Percentiles rank a stretch among this genome's conserved stretches.
Conservation (phyloP, 2,329 filamentous ascomycete genomes). For the Diaporthe aspalathi region DNA sequence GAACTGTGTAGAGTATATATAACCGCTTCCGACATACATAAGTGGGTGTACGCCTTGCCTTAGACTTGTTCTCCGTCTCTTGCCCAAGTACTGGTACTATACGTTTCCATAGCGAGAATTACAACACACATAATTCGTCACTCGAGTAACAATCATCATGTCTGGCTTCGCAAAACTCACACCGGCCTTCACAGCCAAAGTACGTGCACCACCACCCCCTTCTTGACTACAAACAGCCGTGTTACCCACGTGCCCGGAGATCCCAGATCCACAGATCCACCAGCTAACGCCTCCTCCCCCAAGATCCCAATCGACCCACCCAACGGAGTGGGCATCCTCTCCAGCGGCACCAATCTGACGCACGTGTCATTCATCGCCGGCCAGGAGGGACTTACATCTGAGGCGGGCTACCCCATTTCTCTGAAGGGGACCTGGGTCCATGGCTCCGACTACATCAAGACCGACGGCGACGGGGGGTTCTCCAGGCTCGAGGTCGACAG, state of each 20-base stretch:
- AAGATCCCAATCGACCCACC: conserved; percentile 48
- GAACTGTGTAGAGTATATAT: background rate
- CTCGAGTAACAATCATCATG: conserved; percentile 43
- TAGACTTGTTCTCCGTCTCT: too few relatives aligned
- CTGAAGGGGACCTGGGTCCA: conserved; percentile 53
- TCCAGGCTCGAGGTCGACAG: conserved; percentile 55
- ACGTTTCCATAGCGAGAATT: background rate
- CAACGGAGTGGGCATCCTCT: conserved; percentile 45
- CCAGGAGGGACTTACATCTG: conserved; percentile 49
- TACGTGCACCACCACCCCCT: conserved; percentile 40
- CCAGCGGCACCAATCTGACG: conserved; percentile 46
- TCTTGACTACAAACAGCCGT: background rate
- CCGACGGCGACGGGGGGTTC: conserved; percentile 50
- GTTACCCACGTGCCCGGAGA: conserved; percentile 4
- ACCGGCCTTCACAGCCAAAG: conserved; percentile 54
- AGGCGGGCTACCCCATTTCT: conserved; percentile 51
- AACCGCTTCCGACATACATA: background rate
- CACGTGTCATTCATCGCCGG: conserved; percentile 46
- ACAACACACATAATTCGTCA: background rate
- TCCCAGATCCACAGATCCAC: background rate
- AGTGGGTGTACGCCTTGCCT: background rate
- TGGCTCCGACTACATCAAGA: conserved; percentile 56
- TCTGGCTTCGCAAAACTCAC: conserved; percentile 53
- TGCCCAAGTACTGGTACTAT: background rate
- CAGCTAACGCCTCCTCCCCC: conserved; percentile 15